Conservation (phyloP, 192 early-diverging fungal genomes). For the Mortierella hygrophila region DNA sequence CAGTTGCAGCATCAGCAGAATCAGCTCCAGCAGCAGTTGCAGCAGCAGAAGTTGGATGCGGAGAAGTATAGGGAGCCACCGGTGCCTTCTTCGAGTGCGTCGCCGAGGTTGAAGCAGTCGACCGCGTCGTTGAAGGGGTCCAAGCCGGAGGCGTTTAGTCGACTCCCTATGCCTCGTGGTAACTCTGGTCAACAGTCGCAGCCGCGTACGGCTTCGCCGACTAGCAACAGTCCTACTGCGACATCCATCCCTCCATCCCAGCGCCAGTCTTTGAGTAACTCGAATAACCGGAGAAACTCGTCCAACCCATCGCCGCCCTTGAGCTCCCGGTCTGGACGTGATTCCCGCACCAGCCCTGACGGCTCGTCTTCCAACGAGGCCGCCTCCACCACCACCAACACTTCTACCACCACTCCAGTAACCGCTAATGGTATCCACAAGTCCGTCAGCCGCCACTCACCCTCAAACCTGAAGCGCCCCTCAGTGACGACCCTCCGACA, state of each 20-base stretch:
- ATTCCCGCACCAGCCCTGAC: slow-evolving; percentile 27
- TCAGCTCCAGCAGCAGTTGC: slow-evolving; percentile 30
- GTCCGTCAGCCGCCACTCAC: background rate
- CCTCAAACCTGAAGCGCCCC: slow-evolving; percentile 40
- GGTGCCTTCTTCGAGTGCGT: slow-evolving; percentile 15
- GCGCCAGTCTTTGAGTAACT: slow-evolving; percentile 21
- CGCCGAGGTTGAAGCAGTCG: slow-evolving; percentile 36
- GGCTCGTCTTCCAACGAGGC: slow-evolving; percentile 7
- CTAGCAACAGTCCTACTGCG: slow-evolving; percentile 8
- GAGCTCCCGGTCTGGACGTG: slow-evolving; percentile 8
- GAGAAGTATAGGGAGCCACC: slow-evolving; percentile 31
- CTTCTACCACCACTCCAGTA: background rate
- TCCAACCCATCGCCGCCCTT: slow-evolving; percentile 42
- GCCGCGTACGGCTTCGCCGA: slow-evolving; percentile 23
- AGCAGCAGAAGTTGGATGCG: slow-evolving; percentile 32
- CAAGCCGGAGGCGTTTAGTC: slow-evolving; percentile 48
- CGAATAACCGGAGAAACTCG: slow-evolving; percentile 37
- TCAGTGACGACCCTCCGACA: slow-evolving; percentile 36
- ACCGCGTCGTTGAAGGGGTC: slow-evolving; percentile 31
- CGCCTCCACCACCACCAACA: background rate
- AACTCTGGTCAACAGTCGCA: slow-evolving; percentile 9
- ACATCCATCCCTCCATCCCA: slow-evolving; percentile 32
- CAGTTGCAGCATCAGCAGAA: slow-evolving; percentile 38
- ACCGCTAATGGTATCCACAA: background rate
- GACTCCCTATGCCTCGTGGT: slow-evolving; percentile 42